Evolutionary conservation across 306 rosid genomes (phyloP), one percentile per base, ranked within the genome.

Genomic region (Fragaria ananassa): DNA sequence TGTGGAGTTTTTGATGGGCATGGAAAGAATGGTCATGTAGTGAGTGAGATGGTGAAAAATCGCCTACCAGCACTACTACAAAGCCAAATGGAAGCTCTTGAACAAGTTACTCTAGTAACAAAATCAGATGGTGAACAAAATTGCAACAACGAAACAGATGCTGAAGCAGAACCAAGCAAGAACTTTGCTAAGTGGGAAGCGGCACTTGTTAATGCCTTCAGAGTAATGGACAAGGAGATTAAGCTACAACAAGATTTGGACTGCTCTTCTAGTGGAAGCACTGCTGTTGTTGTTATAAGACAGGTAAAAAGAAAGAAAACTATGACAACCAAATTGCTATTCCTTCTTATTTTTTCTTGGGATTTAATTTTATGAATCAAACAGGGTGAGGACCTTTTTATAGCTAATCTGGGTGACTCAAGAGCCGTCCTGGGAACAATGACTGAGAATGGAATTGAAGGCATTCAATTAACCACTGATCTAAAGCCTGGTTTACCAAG

Each of bases 1-100:
- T 80, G 89, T 72, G 96, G 96, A 12, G 96, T 91, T 19, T 89
- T 89, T 81, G 96, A 93, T 78, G 98, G 98, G 39, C 98, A 90
- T 86, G 98, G 98, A 71, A 76, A 23, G 74, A 80, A 85, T 69
- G 98, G 98, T 56, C 94, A 83, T 65, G n/a, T 41, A 61, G 93
- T 87, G 65, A 91, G 94, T 86, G 82, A 86, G 72, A 57, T 89
- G 27, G 91, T 89, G 49, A 89, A 79, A 41, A 78, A 9, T 27
- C 68, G 62, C 51, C 78, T 93, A 23, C 86, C 94, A 6, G 75
- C 77, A 21, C 84, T 91, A 34, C 74, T 89, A 44, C 78, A 80
- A 13, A 76, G 69, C 74, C 88, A 84, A 39, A 83, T 72, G 79
- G 86, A 67, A 12, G 72, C 63, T 72, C 19, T 70, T 44, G 46